Evolutionary conservation across 2,329 filamentous ascomycete genomes (phyloP), one percentile per base, ranked within the genome.

Genomic region (Penicillium decumbens): DNA sequence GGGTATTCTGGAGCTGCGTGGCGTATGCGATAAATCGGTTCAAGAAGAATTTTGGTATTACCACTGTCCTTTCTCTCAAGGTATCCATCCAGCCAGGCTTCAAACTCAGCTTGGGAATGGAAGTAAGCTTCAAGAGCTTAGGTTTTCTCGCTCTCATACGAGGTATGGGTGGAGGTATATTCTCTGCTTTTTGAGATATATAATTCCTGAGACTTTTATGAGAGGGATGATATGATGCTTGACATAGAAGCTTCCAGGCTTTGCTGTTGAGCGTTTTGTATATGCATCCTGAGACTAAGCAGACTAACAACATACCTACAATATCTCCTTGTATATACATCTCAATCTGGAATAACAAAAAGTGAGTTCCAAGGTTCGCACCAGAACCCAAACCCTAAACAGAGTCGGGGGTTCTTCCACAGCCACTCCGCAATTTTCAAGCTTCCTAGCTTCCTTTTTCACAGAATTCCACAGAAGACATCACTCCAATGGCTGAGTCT

Each of bases 131-230:
- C n/a, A n/a, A n/a, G n/a, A n/a, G n/a, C n/a, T 54, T 74, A 80
- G 56, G 76, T 81, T 13, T 82, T 81, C 61, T 72, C 70, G 1
- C 10, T 61, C 72, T 27, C 73, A 75, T 61, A 72, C 66, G 4
- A 54, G 53, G 39, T 74, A 71, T 59, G 70, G 70, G 1, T 38
- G 72, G 41, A 60, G 68, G 15, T 68, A 73, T 55, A 62, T 72
- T 39, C 60, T 62, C 2, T 72, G 67, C 38, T 67, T 71, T 40
- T 39, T 68, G 7, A 56, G 60, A 52, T 77, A 77, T 55, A 70
- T 75, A 27, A 58, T 56, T 40, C 59, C 65, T 20, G 66, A 68
- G 48, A 56, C 67, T 39, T 50, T 71, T 71, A 71, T 55, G 67
- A 71, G 55, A 58, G 55, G 44, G 64, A 70, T 42, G 64, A 70